Conservation (phyloP, 768 basidiomycete species). For the Serpula lacrymans region DNA sequence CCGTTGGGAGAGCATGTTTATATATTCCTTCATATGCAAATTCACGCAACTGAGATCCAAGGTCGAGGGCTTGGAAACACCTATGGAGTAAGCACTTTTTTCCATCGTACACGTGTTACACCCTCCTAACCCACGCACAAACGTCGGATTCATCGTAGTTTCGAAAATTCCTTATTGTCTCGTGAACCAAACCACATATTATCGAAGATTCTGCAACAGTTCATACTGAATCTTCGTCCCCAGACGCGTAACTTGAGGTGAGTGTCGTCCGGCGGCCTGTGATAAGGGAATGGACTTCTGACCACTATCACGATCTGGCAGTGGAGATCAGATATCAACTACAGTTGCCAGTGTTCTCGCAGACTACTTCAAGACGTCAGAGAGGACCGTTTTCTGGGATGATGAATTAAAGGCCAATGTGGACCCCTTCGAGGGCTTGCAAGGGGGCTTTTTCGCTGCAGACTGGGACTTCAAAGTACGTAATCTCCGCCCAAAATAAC, state of each 20-base stretch:
- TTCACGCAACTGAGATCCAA: slow-evolving; percentile 75
- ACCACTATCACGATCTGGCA: slow-evolving; percentile 37
- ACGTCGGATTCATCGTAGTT: slow-evolving; percentile 42
- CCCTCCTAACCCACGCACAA: slow-evolving; percentile 27
- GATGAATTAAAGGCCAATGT: slow-evolving; percentile 62
- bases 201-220: slow-evolving; percentile 67
- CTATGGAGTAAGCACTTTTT: slow-evolving; percentile 70
- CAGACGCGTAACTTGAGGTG: slow-evolving; percentile 90
- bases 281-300: slow-evolving; percentile 29
- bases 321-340: slow-evolving; percentile 78
- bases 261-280: slow-evolving; percentile 32
- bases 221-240: slow-evolving; percentile 79
- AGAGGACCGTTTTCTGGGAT: slow-evolving; percentile 80
- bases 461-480: slow-evolving; percentile 81
- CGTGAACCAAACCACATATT: slow-evolving; percentile 71
- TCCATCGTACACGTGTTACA: slow-evolving; percentile 15
- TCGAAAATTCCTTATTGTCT: slow-evolving; percentile 76
- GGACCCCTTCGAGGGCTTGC: slow-evolving; percentile 65
- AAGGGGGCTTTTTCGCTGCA: slow-evolving; percentile 77
- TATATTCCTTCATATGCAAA: slow-evolving; percentile 82
- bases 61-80: slow-evolving; percentile 73
- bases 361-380: slow-evolving; percentile 69
- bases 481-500: slow-evolving; percentile 18
- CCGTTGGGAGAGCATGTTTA: slow-evolving; percentile 85
- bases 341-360: slow-evolving; percentile 67